Base-by-base conservation (phyloP, 257 asterid species). In the Scutellaria barbata region DNA sequence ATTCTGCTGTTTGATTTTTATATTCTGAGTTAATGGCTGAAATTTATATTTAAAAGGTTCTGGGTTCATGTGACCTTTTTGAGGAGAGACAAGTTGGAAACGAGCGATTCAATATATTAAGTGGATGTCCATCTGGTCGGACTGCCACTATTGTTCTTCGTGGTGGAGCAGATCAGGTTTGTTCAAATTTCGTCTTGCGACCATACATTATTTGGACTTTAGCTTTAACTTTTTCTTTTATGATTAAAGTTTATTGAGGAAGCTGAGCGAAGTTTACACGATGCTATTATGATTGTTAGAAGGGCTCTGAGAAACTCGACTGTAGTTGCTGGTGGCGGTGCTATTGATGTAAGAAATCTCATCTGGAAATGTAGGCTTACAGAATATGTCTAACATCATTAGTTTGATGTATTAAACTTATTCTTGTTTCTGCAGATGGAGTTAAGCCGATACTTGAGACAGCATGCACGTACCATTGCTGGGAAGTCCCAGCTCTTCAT, bases 131-230 rank as follows among this genome's bases (percentile, higher is more conserved):
- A 14, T 81, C 89, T 22, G 95, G 98, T 68, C 84, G 52, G 59
- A 92, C 96, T 30, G 96, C 98, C 75, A 92, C 98, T 66, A 89
- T 92, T 66, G 98, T 92, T 75, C 95, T 92, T 76, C 96, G 98
- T 62, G 98, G 98, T 68, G 98, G 98, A 77, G 96, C 96, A 77
- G 98, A 92, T 81, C 98, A 92, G 98, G 98, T 92, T 54, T 53
- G 70, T 74, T 60, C 43, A 64, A 56, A 3, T 55, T 41, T 14
- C 5, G 37, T 63, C 62, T 20, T 50, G 65, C 39, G 11, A 25
- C 10, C 11, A 8, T 30, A 33, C 17, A 39, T 76, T 68, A 50
- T 67, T 74, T 57, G 16, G n/a, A 20, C 41, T 17, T 18, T 48
- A 46, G n/a, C 43, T 53, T 68, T 79, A 69, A 81, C 54, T 54